Evolutionary conservation across 2,329 filamentous ascomycete genomes (phyloP), one percentile per base, ranked within the genome.

Genomic region (Exophiala oligosperma): DNA sequence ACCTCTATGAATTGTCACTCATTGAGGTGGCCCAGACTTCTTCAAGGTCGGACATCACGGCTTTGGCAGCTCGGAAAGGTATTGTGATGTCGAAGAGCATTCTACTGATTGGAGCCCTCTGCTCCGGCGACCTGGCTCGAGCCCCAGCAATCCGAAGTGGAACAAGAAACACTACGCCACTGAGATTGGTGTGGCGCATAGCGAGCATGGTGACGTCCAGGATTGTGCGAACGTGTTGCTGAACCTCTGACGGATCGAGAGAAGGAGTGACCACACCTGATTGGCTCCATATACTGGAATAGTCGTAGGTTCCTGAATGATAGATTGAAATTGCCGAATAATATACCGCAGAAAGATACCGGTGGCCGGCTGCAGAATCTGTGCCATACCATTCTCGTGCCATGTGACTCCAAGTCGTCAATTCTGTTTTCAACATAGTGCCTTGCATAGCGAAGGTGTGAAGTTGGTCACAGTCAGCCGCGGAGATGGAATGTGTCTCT

Each of bases 281-380:
- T 8, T 49, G 12, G 8, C 14, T 21, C 52, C 52, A 54, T 3
- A 48, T 48, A 11, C 5, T 14, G 23, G 35, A 37, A 46, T 54
- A 54, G 29, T 54, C 52, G 40, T 54, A 54, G 24, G 37, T 48
- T 3, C 52, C 52, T 24, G 52, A 54, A 12, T 28, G 52, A 37
- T 54, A 54, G 24, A 54, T 48, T 11, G 52, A 54, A 21, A 54
- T 47, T 2, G 52, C 52, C 9, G 52, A 28, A 21, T 54, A 35
- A 35, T 28, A 54, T 29, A 54, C 24, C 21, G 17, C 28, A 9
- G 52, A 40, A 41, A 54, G 47, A 17, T 4, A 21, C 12, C n/a
- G 11, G 9, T 49, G 24, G 38, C 21, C 12, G 21, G 32, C 40
- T n/a, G 52, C 49, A 28, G 32, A 4, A 51, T n/a, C n/a, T 40